A percentile compares a stretch with the other conserved stretches of the same genome.
Evolutionary conservation across 345 rosid species (phyloP).

Genomic region (Aurinia saxatilis): DNA sequence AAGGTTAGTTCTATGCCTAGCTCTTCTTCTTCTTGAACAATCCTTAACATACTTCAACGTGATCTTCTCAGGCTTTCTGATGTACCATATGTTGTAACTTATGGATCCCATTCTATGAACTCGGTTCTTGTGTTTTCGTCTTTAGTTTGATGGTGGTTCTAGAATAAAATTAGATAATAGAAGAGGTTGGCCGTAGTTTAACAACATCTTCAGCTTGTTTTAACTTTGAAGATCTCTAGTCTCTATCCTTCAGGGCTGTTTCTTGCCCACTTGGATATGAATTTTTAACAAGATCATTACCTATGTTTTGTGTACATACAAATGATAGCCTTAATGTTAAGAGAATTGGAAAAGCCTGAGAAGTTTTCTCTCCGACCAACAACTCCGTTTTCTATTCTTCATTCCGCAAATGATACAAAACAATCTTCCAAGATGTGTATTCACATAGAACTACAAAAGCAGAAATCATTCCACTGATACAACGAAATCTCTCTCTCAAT

Average conservation of each 20-base stretch:
- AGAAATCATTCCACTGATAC: not conserved
- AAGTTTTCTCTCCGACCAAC: not conserved
- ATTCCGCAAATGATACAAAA: not conserved
- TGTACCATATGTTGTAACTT: conserved; percentile 21
- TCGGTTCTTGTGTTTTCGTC: conserved; percentile 3
- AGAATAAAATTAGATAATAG: conserved; percentile 9
- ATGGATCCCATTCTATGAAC: not conserved
- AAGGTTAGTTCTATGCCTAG: conserved; percentile 66
- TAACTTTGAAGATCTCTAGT: conserved; percentile 6
- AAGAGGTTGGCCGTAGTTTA: not conserved
- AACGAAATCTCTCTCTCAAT: not conserved
- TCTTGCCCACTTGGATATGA: not conserved
- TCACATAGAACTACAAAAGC: not conserved
- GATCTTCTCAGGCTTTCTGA: not conserved
- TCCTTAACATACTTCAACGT: not conserved
- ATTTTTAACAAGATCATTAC: not conserved
- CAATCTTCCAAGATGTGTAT: not conserved
- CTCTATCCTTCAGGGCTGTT: not conserved
- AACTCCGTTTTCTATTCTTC: not conserved
- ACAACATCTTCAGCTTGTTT: not conserved
- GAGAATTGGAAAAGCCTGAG: not conserved
- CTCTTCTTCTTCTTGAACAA: conserved; percentile 38
- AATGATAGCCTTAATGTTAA: not conserved
- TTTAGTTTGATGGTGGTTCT: conserved; percentile 12
- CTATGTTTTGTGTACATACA: not conserved